A percentile compares a stretch with the other conserved stretches of the same genome.
These are phyloP conservation scores for Pleurotus pulmonarius DNA, from an alignment of 768 basidiomycete species.

Conservation along the genomic window DNA sequence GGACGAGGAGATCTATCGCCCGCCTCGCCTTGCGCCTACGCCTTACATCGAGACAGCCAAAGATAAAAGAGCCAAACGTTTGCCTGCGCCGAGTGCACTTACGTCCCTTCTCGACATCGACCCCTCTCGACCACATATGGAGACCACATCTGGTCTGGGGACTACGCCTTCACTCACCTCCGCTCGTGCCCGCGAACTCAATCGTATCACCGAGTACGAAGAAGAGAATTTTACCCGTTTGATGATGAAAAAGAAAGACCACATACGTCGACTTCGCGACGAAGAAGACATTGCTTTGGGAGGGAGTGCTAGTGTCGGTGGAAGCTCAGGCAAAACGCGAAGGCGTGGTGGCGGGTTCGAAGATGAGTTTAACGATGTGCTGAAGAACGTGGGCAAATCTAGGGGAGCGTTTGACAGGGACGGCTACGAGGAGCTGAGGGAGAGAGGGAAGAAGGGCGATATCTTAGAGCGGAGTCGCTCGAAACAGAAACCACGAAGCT, in stretches of 20 bases:
- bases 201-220: slow-evolving; percentile 83
- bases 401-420: slow-evolving; percentile 46
- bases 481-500: slow-evolving; percentile 14
- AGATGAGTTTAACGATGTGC: slow-evolving; percentile 81
- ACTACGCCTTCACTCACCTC: slow-evolving; percentile 49
- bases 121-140: slow-evolving; percentile 63
- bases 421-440: slow-evolving; percentile 80
- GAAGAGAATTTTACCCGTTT: slow-evolving; percentile 92
- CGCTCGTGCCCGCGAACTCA: slow-evolving; percentile 74
- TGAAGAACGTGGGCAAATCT: slow-evolving; percentile 54
- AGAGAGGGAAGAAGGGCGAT: slow-evolving; percentile 59
- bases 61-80: slow-evolving; percentile 45
- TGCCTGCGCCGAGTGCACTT: slow-evolving; percentile 63
- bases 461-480: slow-evolving; percentile 57
- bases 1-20: slow-evolving; percentile 64
- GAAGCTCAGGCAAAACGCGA: slow-evolving; percentile 47
- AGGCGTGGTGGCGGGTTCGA: slow-evolving; percentile 67
- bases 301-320: slow-evolving; percentile 45
- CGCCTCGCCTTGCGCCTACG: slow-evolving; percentile 85
- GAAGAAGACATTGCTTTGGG: slow-evolving; percentile 89
- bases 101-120: slow-evolving; percentile 58
- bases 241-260: slow-evolving; percentile 87
- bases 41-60: slow-evolving; percentile 63
- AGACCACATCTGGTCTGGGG: slow-evolving; percentile 73
- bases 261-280: slow-evolving; percentile 64